These are phyloP conservation scores for Blastobotrys malaysiensis DNA, from an alignment of 1,139 yeast genomes.

Conservation along the genomic window DNA sequence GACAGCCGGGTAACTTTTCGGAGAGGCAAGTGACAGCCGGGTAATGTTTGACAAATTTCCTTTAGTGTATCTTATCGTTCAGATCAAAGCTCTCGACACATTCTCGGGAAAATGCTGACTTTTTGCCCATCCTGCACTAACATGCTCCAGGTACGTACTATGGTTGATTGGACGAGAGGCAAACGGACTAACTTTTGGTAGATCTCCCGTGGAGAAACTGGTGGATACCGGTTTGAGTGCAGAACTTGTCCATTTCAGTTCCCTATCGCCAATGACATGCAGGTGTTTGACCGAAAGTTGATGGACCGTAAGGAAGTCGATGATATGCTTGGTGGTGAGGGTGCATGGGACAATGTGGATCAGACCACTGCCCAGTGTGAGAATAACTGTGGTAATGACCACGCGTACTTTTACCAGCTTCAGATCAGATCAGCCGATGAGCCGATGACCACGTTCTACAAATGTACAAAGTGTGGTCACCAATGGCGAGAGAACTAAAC, in stretches of 20 bases:
- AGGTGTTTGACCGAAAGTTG: conserved; percentile 76
- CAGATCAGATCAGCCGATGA: conserved; percentile 91
- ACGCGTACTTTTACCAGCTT: conserved; percentile 93
- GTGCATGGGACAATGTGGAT: conserved; percentile 98
- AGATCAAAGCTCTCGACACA: not conserved
- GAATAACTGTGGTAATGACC: conserved; percentile 72
- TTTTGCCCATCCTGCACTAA: conserved; percentile 93
- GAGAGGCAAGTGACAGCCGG: not conserved
- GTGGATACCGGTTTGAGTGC: conserved; percentile 57
- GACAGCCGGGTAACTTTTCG: not conserved
- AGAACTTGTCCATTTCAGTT: conserved; percentile 94
- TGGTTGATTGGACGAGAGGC: not conserved
- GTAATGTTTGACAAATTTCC: not conserved
- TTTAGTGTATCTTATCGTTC: not conserved
- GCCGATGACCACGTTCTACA: conserved; percentile 94
- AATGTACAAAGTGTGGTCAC: conserved; percentile 83
- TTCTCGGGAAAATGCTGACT: conserved; percentile 57
- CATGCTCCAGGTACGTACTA: conserved; percentile 53
- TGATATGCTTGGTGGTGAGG: conserved; percentile 94
- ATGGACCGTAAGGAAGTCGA: conserved; percentile 87
- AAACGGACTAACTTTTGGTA: conserved; percentile 5
- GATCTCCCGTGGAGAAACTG: conserved; percentile 21
- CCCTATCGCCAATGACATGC: conserved; percentile 67
- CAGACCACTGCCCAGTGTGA: conserved; percentile 73
- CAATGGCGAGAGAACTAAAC: conserved; percentile 92